Percentiles rank a stretch among this genome's conserved stretches.
phyloP scores from a whole-genome alignment of 2,329 filamentous ascomycete species.

The Neopestalotiopsis clavispora region DNA sequence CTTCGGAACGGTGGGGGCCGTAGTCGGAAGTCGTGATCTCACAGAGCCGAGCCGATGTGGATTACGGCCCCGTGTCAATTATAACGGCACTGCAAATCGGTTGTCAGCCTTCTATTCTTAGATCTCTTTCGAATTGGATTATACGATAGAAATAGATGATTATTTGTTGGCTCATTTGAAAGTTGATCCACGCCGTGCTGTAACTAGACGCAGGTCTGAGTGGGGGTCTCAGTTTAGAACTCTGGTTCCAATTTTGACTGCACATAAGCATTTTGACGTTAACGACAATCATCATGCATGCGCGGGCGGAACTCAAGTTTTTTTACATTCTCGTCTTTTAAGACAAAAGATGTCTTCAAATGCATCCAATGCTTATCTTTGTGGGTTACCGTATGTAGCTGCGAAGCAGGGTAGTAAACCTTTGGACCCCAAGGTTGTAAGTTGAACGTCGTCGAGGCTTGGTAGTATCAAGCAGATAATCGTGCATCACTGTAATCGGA shows the following conservation, averaged over 20 bases:
- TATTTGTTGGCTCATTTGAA: no score
- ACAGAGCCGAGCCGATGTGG: neutral
- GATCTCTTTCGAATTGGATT: neutral
- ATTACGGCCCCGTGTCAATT: neutral
- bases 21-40: constrained; percentile 10
- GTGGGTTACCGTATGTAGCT: neutral
- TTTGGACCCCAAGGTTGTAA: neutral
- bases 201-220: neutral
- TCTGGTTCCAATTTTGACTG: neutral
- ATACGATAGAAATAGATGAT: no score
- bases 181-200: no score
- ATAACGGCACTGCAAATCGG: neutral
- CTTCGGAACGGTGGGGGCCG: constrained; percentile 1
- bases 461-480: neutral
- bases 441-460: neutral
- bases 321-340: neutral
- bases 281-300: neutral
- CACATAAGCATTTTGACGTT: neutral
- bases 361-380: neutral
- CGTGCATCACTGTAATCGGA: neutral
- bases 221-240: neutral
- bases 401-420: neutral
- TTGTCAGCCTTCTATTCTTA: neutral
- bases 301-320: neutral
- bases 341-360: neutral